Evolutionary conservation across 768 basidiomycete genomes (phyloP).

Genomic region (Mycena indigotica): DNA sequence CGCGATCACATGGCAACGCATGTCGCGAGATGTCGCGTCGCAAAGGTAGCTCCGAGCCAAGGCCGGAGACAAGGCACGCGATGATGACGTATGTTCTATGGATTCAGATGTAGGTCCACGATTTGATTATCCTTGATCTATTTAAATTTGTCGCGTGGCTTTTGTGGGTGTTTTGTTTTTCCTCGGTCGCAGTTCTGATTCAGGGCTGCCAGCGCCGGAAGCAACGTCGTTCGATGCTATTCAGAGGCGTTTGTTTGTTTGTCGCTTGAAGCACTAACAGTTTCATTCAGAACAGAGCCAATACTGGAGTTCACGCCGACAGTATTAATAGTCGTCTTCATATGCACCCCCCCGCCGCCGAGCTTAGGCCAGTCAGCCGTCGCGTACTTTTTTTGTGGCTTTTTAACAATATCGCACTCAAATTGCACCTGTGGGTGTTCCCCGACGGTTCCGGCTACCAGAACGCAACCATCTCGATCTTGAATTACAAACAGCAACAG

Average conservation of each 20-base stretch:
- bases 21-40: no score
- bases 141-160: no score
- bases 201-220: not conserved
- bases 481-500: not conserved
- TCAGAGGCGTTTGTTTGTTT: no score
- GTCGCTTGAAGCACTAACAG: not conserved
- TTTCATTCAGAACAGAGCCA: not conserved
- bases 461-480: not conserved
- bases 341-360: no score
- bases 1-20: not conserved
- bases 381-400: no score
- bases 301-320: not conserved
- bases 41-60: not conserved
- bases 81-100: not conserved
- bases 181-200: no score
- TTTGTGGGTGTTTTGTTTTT: no score
- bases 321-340: not conserved
- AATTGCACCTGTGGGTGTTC: no score
- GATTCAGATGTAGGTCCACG: not conserved
- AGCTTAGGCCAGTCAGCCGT: no score
- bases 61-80: no score
- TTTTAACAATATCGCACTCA: no score
- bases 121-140: not conserved
- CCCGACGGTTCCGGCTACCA: not conserved
- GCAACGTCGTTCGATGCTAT: not conserved